Base-by-base conservation (phyloP, 306 rosid species). In the Lathyrus sativus region DNA sequence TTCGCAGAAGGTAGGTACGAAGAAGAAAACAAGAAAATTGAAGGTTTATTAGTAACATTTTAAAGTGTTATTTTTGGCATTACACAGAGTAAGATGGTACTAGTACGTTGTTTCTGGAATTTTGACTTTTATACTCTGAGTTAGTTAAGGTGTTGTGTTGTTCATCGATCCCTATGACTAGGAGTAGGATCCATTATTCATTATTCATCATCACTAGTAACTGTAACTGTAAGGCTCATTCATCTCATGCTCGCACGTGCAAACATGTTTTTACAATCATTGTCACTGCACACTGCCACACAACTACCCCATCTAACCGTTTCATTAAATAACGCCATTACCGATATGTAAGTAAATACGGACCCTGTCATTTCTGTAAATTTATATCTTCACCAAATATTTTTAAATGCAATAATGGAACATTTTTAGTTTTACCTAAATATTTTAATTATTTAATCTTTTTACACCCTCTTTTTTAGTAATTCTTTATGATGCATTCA, bases 121-220 rank as follows among this genome's bases (percentile, higher is more conserved):
- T 64, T 77, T 71, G 81, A 77, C 81, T 56, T 77, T 59, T 24
- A 44, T 6, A 43, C 3, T 31, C n/a, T 59, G 43, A 33, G 28
- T 59, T 35, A 37, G 45, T 11, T 61, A 37, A 39, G 67, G 39
- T 7, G 2, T 33, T 33, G 38, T 33, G 38, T 35, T 35, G 9
- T 35, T 61, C 76, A 76, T 76, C 45, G 64, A 76, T 77, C 76
- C 68, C 76, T 57, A 45, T 65, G 67, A 42, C 39, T 28, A 28
- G 38, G 61, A 24, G 1, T 6, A 33, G 38, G 9, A 35, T 35
- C 39, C 9, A 35, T 35, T 35, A 35, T 35, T 35, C 39, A 35
- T 35, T 9, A 33, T 33, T 31, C 38, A 33, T 6, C 38, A 55
- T 26, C 38, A 19, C 22, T 19, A 17, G 12, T 51, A 28, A 15